Evolutionary conservation across 202 grass and related monocot genomes (phyloP), one percentile per base, ranked within the genome.

Genomic region (Elaeis oleifera): DNA sequence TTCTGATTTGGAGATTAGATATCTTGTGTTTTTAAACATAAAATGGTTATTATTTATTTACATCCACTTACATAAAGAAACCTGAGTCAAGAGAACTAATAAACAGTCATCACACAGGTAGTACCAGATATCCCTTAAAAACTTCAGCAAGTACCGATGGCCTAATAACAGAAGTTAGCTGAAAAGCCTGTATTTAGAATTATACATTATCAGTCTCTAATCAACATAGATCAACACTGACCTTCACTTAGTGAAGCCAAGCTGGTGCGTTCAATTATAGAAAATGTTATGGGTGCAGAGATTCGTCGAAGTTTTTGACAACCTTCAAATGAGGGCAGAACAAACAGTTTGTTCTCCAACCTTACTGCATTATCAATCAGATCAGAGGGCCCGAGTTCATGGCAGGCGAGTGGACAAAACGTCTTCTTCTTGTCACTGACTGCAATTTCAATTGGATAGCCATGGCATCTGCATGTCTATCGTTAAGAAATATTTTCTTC

Each of bases 401-500:
- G 70, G 21, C 52, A 65, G 16, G 82, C 86, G 48, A 81, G 67
- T 79, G 78, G 84, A 63, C 94, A 97, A 18, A 28, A 39, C 24
- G 31, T 70, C 36, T 82, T 89, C 52, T 53, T 51, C 48, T 81
- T 84, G 65, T 67, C 24, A 55, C 26, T 54, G 23, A 64, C 62
- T 39, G 61, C 59, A 53, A 52, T 59, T 28, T 85, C 81, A 74
- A 76, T 70, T 50, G 82, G 75, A 59, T 58, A 70, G 50, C 85
- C 85, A 76, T 97, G 94, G 56, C 94, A 97, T 75, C 71, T 88
- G 79, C 88, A 92, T 75, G 80, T 65, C 94, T 97, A 83, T 79
- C 27, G 74, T 50, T 26, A 80, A 67, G 80, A 58, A 51, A 75
- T 56, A 67, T 44, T 44, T 44, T 44, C 36, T 44, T 44, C 11